phyloP scores from a whole-genome alignment of 192 early-diverging fungal genomes.

The Mortierella alpina region DNA sequence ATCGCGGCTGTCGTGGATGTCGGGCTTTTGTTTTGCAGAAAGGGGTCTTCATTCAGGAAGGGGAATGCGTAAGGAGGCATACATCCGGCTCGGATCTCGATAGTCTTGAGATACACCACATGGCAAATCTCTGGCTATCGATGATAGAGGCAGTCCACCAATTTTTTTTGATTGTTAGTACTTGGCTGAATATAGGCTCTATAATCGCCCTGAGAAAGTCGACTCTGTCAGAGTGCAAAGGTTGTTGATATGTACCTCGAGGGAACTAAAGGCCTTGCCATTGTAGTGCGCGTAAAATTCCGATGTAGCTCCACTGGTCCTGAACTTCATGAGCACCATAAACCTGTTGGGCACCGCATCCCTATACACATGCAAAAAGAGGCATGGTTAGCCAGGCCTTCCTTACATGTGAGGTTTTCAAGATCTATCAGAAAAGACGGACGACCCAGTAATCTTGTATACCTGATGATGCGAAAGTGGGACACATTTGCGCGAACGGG shows the following conservation, averaged over 20 bases:
- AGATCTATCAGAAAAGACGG: background rate
- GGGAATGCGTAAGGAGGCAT: slow-evolving; percentile 73
- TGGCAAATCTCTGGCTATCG: slow-evolving; percentile 77
- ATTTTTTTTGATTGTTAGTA: background rate
- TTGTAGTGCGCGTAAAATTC: slow-evolving; percentile 85
- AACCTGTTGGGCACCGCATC: slow-evolving; percentile 89
- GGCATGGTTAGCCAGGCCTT: background rate
- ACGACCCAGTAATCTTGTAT: background rate
- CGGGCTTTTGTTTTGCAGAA: slow-evolving; percentile 30
- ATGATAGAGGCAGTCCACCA: background rate
- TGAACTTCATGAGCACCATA: slow-evolving; percentile 89
- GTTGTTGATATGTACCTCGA: slow-evolving; percentile 64
- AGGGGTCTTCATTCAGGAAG: slow-evolving; percentile 65
- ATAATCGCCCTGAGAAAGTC: background rate
- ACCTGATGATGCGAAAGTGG: slow-evolving; percentile 80
- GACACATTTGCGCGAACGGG: slow-evolving; percentile 72
- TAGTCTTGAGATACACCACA: slow-evolving; percentile 82
- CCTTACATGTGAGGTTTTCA: background rate
- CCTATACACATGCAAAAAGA: slow-evolving; percentile 49
- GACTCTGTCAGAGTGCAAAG: background rate
- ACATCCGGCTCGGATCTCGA: slow-evolving; percentile 70
- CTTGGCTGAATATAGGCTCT: background rate
- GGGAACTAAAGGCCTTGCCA: slow-evolving; percentile 84
- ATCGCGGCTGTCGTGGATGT: slow-evolving; percentile 1
- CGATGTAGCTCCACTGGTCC: slow-evolving; percentile 63